Conservation (phyloP, 768 basidiomycete species). For the Tricholoma matsutake region DNA sequence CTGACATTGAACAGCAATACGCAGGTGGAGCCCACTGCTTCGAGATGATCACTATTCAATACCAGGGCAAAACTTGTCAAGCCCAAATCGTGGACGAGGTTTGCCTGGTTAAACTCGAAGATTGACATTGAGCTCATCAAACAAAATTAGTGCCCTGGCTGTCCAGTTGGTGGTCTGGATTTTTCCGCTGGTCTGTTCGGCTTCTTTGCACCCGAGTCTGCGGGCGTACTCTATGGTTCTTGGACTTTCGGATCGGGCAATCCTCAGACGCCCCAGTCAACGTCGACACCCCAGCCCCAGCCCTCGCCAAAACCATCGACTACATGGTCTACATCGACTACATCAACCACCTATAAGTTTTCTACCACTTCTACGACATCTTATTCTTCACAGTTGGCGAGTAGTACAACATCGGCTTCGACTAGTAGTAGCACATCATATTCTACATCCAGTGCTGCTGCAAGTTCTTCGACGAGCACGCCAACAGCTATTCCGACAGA, state of each 20-base stretch:
- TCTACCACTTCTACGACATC: constrained; percentile 6
- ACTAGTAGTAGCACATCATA: constrained; percentile 12
- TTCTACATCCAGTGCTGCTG: constrained; percentile 6
- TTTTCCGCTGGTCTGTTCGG: constrained; percentile 51
- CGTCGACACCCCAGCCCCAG: neutral
- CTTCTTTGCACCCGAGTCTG: constrained; percentile 36
- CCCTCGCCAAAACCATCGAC: neutral
- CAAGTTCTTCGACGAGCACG: constrained; percentile 4
- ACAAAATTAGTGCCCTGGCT: constrained; percentile 44
- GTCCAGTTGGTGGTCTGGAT: constrained; percentile 51
- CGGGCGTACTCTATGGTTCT: constrained; percentile 43
- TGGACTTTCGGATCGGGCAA: constrained; percentile 32
- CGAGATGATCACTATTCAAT: constrained; percentile 50
- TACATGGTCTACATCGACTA: no score
- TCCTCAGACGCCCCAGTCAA: constrained; percentile 16
- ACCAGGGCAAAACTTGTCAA: constrained; percentile 43
- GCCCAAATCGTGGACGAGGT: constrained; percentile 50
- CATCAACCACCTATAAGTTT: neutral
- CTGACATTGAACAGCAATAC: constrained; percentile 17
- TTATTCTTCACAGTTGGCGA: constrained; percentile 6
- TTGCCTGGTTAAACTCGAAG: constrained; percentile 4
- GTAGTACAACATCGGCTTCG: no score
- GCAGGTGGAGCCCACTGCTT: constrained; percentile 37
- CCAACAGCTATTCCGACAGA: constrained; percentile 14
- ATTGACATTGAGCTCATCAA: neutral